Evolutionary conservation across 2,329 filamentous ascomycete species (phyloP), one percentile per base, ranked within the genome.

Genomic region (Penicillium sp.): DNA sequence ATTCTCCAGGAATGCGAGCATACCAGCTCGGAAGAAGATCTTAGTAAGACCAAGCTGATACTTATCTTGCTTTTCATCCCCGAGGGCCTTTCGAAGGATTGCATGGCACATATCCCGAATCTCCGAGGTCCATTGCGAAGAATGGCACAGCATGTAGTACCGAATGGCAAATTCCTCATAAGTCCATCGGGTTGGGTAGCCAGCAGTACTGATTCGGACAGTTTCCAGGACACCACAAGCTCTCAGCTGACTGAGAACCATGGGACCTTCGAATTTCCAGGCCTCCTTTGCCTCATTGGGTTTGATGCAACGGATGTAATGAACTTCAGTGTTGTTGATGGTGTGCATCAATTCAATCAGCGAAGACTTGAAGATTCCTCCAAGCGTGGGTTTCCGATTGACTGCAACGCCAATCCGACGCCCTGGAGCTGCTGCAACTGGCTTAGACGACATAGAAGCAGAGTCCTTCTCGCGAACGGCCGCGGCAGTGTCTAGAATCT

Each of bases 271-370:
- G 59, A 97, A 99, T 67, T 95, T 93, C 94, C 94, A 99, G 0
- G 94, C 86, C 68, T 90, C 90, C 76, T 99, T 99, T 48, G 86
- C 90, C 76, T 99, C 94, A 72, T 99, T 99, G 32, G 94, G 94
- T 78, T 99, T 99, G 77, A 99, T 97, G 74, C 94, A 99, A 65
- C 94, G 87, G 70, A 99, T 99, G 75, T 99, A 99, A 75, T 99
- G 94, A 21, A 97, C 94, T 72, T 99, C 94, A 3, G 94, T 99
- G 64, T 90, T 92, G 75, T 95, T 96, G 76, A 99, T 99, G 6
- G 94, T 99, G 71, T 86, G 83, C 93, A 99, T 99, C 49, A 99
- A 84, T 76, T 99, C 94, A 65, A 99, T 97, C 67, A 99, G 80
- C 9, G 94, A 97, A 3, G 92, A 96, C 72, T 96, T 96, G 86